These are phyloP conservation scores for Colletotrichum chlorophyti DNA, from an alignment of 2,329 filamentous ascomycete species.

Conservation along the genomic window DNA sequence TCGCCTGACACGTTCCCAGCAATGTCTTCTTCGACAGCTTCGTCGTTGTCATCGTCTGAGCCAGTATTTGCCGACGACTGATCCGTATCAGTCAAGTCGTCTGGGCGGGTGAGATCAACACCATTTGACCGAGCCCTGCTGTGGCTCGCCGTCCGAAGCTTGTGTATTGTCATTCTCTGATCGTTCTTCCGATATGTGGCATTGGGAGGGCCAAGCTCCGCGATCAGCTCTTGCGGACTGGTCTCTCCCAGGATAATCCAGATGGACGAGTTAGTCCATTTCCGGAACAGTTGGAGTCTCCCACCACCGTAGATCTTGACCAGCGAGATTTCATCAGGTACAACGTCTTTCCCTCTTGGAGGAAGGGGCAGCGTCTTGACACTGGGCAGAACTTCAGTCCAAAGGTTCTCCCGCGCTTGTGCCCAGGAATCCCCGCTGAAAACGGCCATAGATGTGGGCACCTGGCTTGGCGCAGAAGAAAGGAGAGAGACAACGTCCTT, in stretches of 20 bases:
- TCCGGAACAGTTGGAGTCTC: constrained; percentile 77
- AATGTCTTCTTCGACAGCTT: constrained; percentile 62
- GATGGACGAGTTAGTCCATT: constrained; percentile 70
- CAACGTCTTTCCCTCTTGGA: constrained; percentile 75
- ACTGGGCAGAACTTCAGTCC: constrained; percentile 76
- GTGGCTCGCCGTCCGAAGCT: constrained; percentile 62
- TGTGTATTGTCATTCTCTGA: constrained; percentile 86
- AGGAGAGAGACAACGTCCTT: constrained; percentile 88
- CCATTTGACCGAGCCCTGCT: constrained; percentile 54
- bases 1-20: constrained; percentile 67
- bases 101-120: constrained; percentile 52
- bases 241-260: constrained; percentile 84
- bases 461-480: constrained; percentile 73
- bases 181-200: constrained; percentile 93
- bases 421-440: constrained; percentile 93
- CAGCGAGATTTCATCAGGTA: constrained; percentile 88
- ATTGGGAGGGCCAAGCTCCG: constrained; percentile 90
- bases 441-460: constrained; percentile 86
- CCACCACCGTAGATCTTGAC: constrained; percentile 81
- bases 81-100: constrained; percentile 74
- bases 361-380: constrained; percentile 74
- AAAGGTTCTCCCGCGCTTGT: constrained; percentile 78
- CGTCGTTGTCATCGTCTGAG: constrained; percentile 70
- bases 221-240: constrained; percentile 88
- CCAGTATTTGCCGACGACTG: constrained; percentile 76